Base-by-base conservation (phyloP, 2,329 filamentous ascomycete genomes). In the Cryphonectria japonica region DNA sequence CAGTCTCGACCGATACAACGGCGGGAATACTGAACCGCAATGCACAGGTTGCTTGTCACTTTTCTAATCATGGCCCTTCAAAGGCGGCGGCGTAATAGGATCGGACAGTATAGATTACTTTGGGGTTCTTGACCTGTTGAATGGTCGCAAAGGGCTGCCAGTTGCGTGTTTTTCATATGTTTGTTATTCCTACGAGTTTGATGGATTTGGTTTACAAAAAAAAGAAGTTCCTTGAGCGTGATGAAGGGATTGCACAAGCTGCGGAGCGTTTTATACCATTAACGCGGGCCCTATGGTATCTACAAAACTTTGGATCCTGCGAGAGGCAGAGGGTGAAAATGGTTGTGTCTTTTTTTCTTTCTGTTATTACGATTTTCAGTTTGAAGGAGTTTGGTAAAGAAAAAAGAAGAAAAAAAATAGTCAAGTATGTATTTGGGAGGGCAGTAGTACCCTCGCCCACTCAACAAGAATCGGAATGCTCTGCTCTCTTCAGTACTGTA, bases 351-450 rank as follows among this genome's bases (percentile, higher is more conserved):
- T n/a, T n/a, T n/a, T 50, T 22, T 7, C 8, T 22, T 50, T 50
- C 19, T 22, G 26, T 22, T 16, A 3, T 9, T 39, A 26, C 26
- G 26, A 5, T 59, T 26, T 16, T 29, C 5, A 46, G 26, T 57
- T 22, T 32, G 54, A 41, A 22, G 66, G 66, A 54, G 66, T 67
- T 67, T 54, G 66, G 66, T 60, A 52, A 59, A 67, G 9, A 59
- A 52, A 64, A 39, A 39, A 11, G 11, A 39, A 39, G 7, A 64
- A 19, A 39, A 64, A 19, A 54, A 57, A 26, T 22, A 59, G 39
- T 67, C 34, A n/a, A 13, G 14, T 66, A 11, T 32, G n/a, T 50
- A 50, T 22, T 16, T n/a, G 46, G 22, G 16, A 66, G 29, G 16
- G 26, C 8, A 29, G 26, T n/a, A 16, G 52, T 66, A 54, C 54